Percentiles rank a stretch among this genome's conserved stretches.
These are phyloP conservation scores for Dactylellina haptotyla DNA, from an alignment of 2,329 filamentous ascomycete genomes.

Conservation along the genomic window DNA sequence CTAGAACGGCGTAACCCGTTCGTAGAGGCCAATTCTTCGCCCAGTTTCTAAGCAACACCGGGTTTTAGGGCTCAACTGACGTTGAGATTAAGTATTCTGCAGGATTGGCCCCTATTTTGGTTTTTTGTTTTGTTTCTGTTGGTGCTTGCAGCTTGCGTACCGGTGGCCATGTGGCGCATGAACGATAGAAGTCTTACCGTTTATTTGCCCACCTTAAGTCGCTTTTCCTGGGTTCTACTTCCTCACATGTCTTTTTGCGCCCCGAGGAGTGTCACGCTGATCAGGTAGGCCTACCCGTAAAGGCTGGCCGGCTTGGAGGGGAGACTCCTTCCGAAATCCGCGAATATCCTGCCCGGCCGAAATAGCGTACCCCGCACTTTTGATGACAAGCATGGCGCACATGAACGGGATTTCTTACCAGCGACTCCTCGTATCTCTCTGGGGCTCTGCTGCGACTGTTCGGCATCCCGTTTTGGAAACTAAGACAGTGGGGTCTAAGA, in stretches of 20 bases:
- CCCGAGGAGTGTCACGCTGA: constrained; percentile 36
- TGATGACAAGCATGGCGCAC: constrained; percentile 26
- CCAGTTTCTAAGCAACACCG: constrained; percentile 20
- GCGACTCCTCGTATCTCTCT: neutral
- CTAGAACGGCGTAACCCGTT: neutral
- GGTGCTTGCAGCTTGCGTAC: constrained; percentile 34
- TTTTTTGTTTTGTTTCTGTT: constrained; percentile 27
- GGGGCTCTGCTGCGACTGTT: neutral
- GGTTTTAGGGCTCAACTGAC: constrained; percentile 32
- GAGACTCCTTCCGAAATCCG: constrained; percentile 33
- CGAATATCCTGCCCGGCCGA: constrained; percentile 25
- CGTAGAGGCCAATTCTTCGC: neutral
- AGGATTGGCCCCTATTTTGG: constrained; percentile 22
- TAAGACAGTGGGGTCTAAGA: constrained; percentile 51
- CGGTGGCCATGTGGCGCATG: constrained; percentile 50
- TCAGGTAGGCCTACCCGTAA: constrained; percentile 43
- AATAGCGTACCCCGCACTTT: constrained; percentile 47
- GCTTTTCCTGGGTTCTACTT: constrained; percentile 6
- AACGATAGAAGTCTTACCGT: neutral
- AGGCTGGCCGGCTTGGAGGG: constrained; percentile 19
- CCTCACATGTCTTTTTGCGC: constrained; percentile 22
- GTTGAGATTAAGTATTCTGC: constrained; percentile 55
- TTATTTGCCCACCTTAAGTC: constrained; percentile 28
- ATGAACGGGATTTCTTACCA: constrained; percentile 22
- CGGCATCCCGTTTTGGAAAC: constrained; percentile 34